phyloP scores from a whole-genome alignment of 768 basidiomycete species.

The Rhodotorula kratochvilovae region DNA sequence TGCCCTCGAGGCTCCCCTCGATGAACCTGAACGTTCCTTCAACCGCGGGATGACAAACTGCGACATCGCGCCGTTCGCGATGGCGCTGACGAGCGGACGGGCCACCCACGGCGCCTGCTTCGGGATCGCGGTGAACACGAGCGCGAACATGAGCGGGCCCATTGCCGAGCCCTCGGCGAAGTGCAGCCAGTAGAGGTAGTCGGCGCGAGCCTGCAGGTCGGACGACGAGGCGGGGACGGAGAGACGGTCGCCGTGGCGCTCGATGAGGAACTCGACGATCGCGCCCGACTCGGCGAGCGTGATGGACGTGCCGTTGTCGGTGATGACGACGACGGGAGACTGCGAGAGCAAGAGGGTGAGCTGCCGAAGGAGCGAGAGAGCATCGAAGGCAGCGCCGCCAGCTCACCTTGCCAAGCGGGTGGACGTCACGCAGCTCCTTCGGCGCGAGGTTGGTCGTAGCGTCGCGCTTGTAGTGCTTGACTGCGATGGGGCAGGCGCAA shows the following conservation, averaged over 20 bases:
- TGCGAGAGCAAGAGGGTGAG: not conserved
- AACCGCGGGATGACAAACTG: slow-evolving; percentile 17
- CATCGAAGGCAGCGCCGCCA: not conserved
- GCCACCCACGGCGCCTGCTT: slow-evolving; percentile 23
- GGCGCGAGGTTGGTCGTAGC: slow-evolving; percentile 12
- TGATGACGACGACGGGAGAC: slow-evolving; percentile 28
- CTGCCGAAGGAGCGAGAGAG: not conserved
- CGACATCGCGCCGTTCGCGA: slow-evolving; percentile 1
- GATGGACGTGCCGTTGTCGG: slow-evolving; percentile 9
- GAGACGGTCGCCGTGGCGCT: slow-evolving; percentile 32
- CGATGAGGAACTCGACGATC: slow-evolving; percentile 36
- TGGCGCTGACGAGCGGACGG: slow-evolving; percentile 12
- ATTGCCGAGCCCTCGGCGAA: slow-evolving; percentile 29
- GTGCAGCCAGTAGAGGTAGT: slow-evolving; percentile 36
- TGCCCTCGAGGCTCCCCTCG: slow-evolving; percentile 16
- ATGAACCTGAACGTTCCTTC: slow-evolving; percentile 11
- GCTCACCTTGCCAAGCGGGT: slow-evolving; percentile 32
- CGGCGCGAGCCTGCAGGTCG: slow-evolving; percentile 4
- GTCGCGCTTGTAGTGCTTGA: slow-evolving; percentile 34
- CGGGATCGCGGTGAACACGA: slow-evolving; percentile 25
- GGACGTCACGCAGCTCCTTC: slow-evolving; percentile 14
- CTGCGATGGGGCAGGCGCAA: no score
- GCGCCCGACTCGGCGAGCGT: slow-evolving; percentile 37
- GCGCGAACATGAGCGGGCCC: slow-evolving; percentile 26
- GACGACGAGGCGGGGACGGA: not conserved